A percentile compares a stretch with the other conserved stretches of the same genome.
These are phyloP conservation scores for Halophytophthora batemanensis DNA, from an alignment of 352 stramenopile genomes.

Conservation along the genomic window DNA sequence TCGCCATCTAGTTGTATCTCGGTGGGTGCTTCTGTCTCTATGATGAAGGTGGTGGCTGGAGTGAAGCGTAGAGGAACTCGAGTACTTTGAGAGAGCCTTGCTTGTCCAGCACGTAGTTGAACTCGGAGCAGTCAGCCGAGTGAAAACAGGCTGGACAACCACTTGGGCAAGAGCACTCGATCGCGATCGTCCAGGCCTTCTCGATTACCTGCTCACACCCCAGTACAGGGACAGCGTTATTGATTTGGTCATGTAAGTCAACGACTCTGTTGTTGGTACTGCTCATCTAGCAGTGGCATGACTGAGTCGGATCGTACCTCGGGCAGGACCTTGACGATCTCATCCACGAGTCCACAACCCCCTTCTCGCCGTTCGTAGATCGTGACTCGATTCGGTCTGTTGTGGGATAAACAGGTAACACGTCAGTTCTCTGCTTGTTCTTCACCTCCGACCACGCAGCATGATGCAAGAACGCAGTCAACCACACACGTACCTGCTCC, in stretches of 20 bases:
- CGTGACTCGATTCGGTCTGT: constrained; percentile 76
- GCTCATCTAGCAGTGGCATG: neutral
- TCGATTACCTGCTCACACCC: constrained; percentile 31
- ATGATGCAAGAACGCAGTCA: neutral
- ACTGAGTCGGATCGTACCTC: constrained; percentile 29
- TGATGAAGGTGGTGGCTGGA: neutral
- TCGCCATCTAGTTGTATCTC: too few species aligned
- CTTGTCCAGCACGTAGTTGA: constrained; percentile 90
- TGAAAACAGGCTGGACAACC: constrained; percentile 90
- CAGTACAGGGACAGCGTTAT: neutral
- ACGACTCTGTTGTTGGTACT: neutral
- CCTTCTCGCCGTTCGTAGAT: constrained; percentile 88
- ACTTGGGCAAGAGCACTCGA: constrained; percentile 65
- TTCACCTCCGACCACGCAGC: neutral
- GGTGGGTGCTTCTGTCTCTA: too few species aligned
- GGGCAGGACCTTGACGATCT: constrained; percentile 64
- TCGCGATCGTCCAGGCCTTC: constrained; percentile 64
- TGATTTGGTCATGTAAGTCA: too few species aligned
- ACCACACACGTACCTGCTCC: constrained; percentile 34
- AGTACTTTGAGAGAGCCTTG: constrained; percentile 69
- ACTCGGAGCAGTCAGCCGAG: constrained; percentile 80
- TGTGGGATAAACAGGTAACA: constrained; percentile 1
- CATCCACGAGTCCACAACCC: constrained; percentile 81
- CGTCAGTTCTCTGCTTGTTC: neutral
- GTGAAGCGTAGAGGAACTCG: constrained; percentile 31